Evolutionary conservation across 345 rosid species (phyloP), one percentile per base, ranked within the genome.

Genomic region (Populus simonii): DNA sequence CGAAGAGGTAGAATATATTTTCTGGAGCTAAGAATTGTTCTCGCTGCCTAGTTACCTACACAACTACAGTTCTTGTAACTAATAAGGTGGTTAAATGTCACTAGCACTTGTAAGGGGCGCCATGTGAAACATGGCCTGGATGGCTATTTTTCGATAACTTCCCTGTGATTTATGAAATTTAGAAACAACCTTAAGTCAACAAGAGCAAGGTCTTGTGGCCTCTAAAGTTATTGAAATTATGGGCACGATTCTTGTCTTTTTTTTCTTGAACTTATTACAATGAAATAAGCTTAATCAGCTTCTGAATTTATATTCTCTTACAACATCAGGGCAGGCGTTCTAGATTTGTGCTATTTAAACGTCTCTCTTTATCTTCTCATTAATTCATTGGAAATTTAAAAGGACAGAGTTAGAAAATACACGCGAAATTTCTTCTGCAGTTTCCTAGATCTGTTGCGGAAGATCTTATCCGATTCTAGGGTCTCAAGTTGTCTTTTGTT

Each of bases 1-100:
- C 77, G 20, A 74, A 63, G 70, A 27, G 39, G 68, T 41, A 20
- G 57, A 61, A 25, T 61, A 74, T 72, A 17, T 72, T 16, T 67
- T 57, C 27, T 70, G 62, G 51, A 27, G 47, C 12, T 7, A 25
- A 29, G 61, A 43, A 39, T 27, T n/a, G 47, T 33, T 43, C 45
- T 53, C 9, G 45, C 29, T 15, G n/a, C 66, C 75, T 25, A 5
- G 16, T 10, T 6, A 47, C 62, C 55, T 16, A 49, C 55, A 49
- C 55, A 53, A 23, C 3, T 38, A 18, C 20, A 25, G 18, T 29
- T 51, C n/a, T 18, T n/a, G 29, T 23, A 20, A 12, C 75, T 43
- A 27, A n/a, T n/a, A 65, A 53, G 65, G 15, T 72, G 66, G 35
- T 55, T 55, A 31, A 72, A 57, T 43, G 35, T 36, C 66, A 53